Base-by-base conservation (phyloP, 805 yeast species). In the Candida chilensis region DNA sequence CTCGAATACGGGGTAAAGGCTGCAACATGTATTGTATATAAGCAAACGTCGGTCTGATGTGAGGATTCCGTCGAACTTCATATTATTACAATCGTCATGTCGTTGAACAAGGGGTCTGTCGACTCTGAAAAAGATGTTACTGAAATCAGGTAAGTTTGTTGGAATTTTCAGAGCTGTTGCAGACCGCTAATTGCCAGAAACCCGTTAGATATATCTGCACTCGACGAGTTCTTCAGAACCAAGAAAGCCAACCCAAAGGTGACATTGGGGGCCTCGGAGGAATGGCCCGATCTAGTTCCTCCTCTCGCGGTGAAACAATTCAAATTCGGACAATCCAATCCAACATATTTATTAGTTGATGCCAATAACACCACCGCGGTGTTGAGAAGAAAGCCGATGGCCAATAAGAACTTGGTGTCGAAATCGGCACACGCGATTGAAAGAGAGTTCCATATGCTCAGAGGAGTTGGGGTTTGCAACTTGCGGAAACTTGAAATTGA, bases 401-500 rank as follows among this genome's bases (percentile, higher is more conserved):
- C 68, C 3, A 70, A 67, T 37, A 56, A 56, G 20, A 55, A 65
- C 33, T 52, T 75, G 27, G 64, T 73, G 12, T 64, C 74, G 12
- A 65, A 59, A 38, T 60, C 74, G 5, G 80, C 83, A 1, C 83
- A 75, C 45, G 69, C 80, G 4, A 69, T 75, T 19, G 82, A 75
- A 39, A 45, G 82, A 12, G 83, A 75, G 43, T 75, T 67, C 41
- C 60, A 60, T 44, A 62, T 74, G 48, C 44, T 73, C 19, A 58
- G 58, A 28, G 63, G 57, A 4, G 54, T 62, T 20, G 47, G 48
- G 18, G 40, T 39, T 5, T 41, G 54, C 26, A 47, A 57, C 35
- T n/a, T n/a, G n/a, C n/a, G n/a, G n/a, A n/a, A n/a, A n/a, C 11
- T 8, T 22, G 56, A 61, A n/a, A 41, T 60, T 20, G 40, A 42